Base-by-base conservation (phyloP, 2,329 filamentous ascomycete species). In the Epicoccum sorghinum region DNA sequence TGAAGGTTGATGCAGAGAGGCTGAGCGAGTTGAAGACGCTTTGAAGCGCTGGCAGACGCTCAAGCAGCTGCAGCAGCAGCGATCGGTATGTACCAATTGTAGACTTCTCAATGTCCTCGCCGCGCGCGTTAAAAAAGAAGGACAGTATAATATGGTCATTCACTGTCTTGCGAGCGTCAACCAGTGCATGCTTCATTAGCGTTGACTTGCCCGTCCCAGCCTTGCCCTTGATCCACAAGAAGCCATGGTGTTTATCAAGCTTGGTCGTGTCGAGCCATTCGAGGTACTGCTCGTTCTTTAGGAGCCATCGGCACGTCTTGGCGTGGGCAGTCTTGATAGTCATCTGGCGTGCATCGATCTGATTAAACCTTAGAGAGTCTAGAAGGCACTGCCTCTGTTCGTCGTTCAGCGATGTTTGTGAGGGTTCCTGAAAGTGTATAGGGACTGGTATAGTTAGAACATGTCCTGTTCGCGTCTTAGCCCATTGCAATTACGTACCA, bases 301-400 rank as follows among this genome's bases (percentile, higher is more conserved):
- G 55, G 0, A 82, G 63, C 79, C 78, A 82, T 52, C 65, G 60
- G 55, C 77, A 80, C 0, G 78, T 78, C 18, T 65, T 68, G 0
- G 56, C 52, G 50, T 79, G 65, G 0, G 78, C 77, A 0, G 64
- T 57, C 35, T 70, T 74, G 40, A 82, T 76, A 0, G 45, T 73
- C 2, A 58, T 60, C 10, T 75, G 69, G 0, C 76, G 75, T 32
- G 70, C 60, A 52, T 78, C 69, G 0, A 79, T 74, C 29, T 78
- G 67, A 0, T 72, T 61, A n/a, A 79, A 80, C 4, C 13, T 14
- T 1, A 52, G 24, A 9, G 32, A 47, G 7, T 47, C 30, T 18
- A 18, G 3, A 18, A 18, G 14, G 37, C 14, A 1, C 30, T 18
- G 18, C 18, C 18, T 18, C 18, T 18, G 18, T 18, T 18, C 3